A percentile compares a stretch with the other conserved stretches of the same genome.
phyloP scores from a whole-genome alignment of 768 basidiomycete genomes.

The Rhizopogon vinicolor region DNA sequence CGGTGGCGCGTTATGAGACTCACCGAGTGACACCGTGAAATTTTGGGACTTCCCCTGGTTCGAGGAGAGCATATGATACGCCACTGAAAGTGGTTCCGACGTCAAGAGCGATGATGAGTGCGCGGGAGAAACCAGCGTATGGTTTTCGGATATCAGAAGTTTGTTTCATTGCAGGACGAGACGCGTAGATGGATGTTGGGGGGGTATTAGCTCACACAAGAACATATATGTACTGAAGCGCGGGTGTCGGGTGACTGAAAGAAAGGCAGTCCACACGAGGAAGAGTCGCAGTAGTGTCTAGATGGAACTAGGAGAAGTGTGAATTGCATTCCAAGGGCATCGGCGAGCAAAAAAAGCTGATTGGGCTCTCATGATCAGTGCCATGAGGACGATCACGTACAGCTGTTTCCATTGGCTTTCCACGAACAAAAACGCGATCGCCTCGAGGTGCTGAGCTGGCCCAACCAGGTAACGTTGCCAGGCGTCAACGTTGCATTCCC shows the following conservation, averaged over 20 bases:
- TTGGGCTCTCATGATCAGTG: background rate
- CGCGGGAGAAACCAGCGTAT: constrained; percentile 56
- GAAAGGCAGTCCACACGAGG: constrained; percentile 8
- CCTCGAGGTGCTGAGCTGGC: constrained; percentile 10
- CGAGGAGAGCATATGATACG: constrained; percentile 79
- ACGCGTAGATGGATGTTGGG: constrained; percentile 4
- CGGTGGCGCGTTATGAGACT: constrained; percentile 9
- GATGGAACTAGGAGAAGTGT: too few species aligned
- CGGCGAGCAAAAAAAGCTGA: background rate
- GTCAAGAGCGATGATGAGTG: constrained; percentile 75
- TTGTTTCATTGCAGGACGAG: constrained; percentile 38
- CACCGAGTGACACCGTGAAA: constrained; percentile 79
- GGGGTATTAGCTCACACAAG: background rate
- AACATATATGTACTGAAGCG: constrained; percentile 8
- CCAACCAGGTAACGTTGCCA: background rate
- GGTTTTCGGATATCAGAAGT: constrained; percentile 68
- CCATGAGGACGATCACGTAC: constrained; percentile 10
- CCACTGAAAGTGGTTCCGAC: constrained; percentile 83
- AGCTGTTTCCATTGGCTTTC: background rate
- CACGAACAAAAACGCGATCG: constrained; percentile 6
- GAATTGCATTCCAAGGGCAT: background rate
- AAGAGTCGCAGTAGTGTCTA: background rate
- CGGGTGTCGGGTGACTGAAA: constrained; percentile 6
- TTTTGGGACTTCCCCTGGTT: constrained; percentile 77
- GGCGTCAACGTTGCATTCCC: too few species aligned